A percentile compares a stretch with the other conserved stretches of the same genome.
Conservation (phyloP, 208 protist species). For the Wallacemonas rigidus region DNA sequence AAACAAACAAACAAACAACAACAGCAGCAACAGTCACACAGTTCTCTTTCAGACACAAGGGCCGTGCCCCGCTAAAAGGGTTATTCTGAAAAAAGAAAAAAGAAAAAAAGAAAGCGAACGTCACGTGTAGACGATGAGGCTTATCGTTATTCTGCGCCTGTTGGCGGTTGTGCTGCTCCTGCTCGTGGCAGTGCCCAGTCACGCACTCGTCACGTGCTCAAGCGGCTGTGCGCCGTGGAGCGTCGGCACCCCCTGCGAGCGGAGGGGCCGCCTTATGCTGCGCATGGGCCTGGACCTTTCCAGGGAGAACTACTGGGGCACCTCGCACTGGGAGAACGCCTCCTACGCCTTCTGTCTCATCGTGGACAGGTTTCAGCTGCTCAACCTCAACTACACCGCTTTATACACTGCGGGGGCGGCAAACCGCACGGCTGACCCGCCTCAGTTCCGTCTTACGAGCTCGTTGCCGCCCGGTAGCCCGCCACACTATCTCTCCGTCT, state of each 20-base stretch:
- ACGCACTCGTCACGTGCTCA: background rate
- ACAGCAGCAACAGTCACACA: background rate
- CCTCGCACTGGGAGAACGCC: constrained; percentile 19
- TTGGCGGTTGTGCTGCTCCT: background rate
- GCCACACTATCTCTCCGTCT: constrained; percentile 67
- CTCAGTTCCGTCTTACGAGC: constrained; percentile 15
- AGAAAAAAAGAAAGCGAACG: background rate
- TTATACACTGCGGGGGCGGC: constrained; percentile 32
- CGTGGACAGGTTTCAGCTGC: constrained; percentile 65
- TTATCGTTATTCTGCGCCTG: background rate
- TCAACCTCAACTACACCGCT: constrained; percentile 48
- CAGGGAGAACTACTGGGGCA: constrained; percentile 35
- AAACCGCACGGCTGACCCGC: constrained; percentile 7
- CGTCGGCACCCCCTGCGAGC: constrained; percentile 43
- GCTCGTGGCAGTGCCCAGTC: background rate
- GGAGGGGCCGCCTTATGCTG: constrained; percentile 56
- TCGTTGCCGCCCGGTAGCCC: background rate
- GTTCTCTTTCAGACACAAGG: background rate
- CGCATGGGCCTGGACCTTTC: constrained; percentile 73
- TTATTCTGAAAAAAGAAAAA: background rate
- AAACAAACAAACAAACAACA: background rate
- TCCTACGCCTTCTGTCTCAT: constrained; percentile 77
- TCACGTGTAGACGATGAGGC: background rate
- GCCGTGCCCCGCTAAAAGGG: too few relatives aligned
- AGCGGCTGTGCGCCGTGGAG: constrained; percentile 34